These are phyloP conservation scores for Acanthamoeba royreba DNA, from an alignment of 208 protist species.

Conservation along the genomic window DNA sequence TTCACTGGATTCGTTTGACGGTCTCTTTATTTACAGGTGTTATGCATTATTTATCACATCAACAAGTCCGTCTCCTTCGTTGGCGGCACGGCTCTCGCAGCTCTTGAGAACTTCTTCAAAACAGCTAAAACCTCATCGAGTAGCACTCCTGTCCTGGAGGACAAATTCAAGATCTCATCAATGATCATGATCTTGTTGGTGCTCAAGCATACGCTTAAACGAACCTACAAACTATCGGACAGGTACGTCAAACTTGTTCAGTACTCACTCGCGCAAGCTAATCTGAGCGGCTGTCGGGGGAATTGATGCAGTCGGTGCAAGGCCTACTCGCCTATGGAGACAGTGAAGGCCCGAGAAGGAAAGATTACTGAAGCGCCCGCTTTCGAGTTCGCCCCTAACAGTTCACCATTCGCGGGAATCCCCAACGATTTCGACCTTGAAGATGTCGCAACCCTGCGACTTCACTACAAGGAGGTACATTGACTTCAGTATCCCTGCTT, in stretches of 20 bases:
- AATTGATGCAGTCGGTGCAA: neutral
- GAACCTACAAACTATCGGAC: conserved; percentile 2
- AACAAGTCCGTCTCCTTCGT: conserved; percentile 7
- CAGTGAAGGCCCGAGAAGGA: neutral
- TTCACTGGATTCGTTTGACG: neutral
- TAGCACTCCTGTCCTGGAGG: neutral
- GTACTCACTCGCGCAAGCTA: neutral
- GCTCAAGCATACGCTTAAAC: conserved; percentile 37
- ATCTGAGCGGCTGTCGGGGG: neutral
- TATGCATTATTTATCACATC: conserved; percentile 29
- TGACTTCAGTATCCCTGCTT: neutral
- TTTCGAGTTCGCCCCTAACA: neutral
- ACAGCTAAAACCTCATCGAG: neutral
- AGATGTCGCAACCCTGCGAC: neutral
- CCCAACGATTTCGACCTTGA: neutral
- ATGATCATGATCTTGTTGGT: conserved; percentile 34
- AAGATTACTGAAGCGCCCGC: neutral
- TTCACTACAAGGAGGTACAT: conserved; percentile 23
- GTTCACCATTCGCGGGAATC: neutral
- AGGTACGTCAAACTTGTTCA: neutral
- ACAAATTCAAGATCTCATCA: conserved; percentile 14
- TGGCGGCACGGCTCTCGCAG: neutral
- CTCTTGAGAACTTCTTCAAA: neutral
- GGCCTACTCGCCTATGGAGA: neutral
- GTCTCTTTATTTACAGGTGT: neutral